Percentiles rank a stretch among this genome's conserved stretches.
Conservation (phyloP, 768 basidiomycete genomes). For the Suillus placidus region DNA sequence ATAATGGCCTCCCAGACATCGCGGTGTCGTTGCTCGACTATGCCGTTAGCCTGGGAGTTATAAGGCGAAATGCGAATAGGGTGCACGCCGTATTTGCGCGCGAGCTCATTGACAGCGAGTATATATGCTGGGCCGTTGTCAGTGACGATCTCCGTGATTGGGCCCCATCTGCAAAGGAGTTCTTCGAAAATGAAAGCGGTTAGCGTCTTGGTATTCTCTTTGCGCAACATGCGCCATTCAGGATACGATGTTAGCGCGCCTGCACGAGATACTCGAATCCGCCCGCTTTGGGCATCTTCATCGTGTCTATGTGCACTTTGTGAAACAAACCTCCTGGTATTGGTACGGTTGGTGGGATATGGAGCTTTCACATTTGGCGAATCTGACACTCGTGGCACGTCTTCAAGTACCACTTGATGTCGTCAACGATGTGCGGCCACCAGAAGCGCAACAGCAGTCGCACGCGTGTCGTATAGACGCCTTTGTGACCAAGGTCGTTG, state of each 20-base stretch:
- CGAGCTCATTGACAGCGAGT: neutral
- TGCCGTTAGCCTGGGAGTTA: neutral
- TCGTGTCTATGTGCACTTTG: neutral
- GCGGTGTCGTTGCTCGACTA: no score
- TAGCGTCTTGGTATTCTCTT: conserved; percentile 14
- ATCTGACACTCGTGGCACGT: no score
- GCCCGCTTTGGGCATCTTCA: conserved; percentile 7
- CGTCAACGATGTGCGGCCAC: no score
- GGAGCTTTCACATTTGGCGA: no score
- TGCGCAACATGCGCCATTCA: conserved; percentile 37
- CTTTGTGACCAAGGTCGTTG: no score
- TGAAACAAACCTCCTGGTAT: neutral
- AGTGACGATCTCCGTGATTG: conserved; percentile 11
- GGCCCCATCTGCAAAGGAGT: conserved; percentile 17
- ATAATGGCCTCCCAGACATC: no score
- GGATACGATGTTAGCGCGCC: conserved; percentile 2
- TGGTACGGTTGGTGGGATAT: no score
- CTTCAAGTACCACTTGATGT: no score
- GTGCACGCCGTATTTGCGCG: neutral
- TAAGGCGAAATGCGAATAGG: conserved; percentile 7
- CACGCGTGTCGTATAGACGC: no score
- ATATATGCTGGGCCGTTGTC: neutral
- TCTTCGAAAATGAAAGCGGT: conserved; percentile 23
- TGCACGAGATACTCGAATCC: conserved; percentile 24
- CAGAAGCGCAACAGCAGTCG: no score